phyloP scores from a whole-genome alignment of 2,329 filamentous ascomycete genomes.

The Penicillium carneum region DNA sequence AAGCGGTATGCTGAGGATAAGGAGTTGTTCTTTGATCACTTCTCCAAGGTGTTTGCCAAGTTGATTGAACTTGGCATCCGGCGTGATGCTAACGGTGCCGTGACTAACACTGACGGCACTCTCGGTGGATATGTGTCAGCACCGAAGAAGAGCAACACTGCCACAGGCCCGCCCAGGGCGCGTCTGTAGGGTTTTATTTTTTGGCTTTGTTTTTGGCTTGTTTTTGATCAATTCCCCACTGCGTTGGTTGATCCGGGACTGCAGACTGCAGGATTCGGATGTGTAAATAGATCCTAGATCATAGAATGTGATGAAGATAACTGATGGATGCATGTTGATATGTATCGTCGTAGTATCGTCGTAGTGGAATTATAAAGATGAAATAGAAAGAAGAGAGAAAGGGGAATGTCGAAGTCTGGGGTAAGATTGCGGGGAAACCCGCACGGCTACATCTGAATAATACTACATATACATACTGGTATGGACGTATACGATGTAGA shows the following conservation, averaged over 20 bases:
- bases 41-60: constrained; percentile 65
- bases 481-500: background rate
- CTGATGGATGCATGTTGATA: background rate
- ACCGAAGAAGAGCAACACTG: constrained; percentile 61
- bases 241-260: constrained; percentile 27
- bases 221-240: constrained; percentile 28
- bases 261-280: constrained; percentile 7
- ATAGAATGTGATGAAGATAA: constrained; percentile 24
- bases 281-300: constrained; percentile 38
- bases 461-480: background rate
- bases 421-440: constrained; percentile 26
- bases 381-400: constrained; percentile 1
- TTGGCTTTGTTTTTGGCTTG: constrained; percentile 15
- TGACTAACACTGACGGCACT: constrained; percentile 65
- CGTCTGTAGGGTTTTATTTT: constrained; percentile 35
- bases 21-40: constrained; percentile 68
- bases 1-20: constrained; percentile 67
- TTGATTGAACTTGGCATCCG: constrained; percentile 67
- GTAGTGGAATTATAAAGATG: background rate
- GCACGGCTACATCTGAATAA: background rate
- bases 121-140: constrained; percentile 64
- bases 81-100: constrained; percentile 60
- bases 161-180: constrained; percentile 41
- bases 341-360: background rate
- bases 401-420: constrained; percentile 21